These are phyloP conservation scores for Aspergillus amoenus DNA, from an alignment of 2,329 filamentous ascomycete species.

Conservation along the genomic window DNA sequence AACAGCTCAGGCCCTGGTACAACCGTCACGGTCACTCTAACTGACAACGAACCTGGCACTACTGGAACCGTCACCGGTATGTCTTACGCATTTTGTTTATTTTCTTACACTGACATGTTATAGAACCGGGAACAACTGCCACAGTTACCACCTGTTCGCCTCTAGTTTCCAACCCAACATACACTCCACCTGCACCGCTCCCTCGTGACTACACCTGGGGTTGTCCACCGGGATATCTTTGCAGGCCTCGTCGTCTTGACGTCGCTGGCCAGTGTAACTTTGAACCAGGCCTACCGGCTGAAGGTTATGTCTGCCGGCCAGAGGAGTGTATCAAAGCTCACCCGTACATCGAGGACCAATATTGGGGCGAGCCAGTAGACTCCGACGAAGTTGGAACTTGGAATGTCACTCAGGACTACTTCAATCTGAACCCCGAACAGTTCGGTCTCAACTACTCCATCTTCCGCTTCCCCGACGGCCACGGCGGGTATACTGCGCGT, in stretches of 20 bases:
- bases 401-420: slow-evolving; percentile 57
- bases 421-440: slow-evolving; percentile 59
- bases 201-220: slow-evolving; percentile 37
- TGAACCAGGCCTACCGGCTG: slow-evolving; percentile 37
- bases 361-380: slow-evolving; percentile 23
- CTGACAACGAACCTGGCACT: neutral
- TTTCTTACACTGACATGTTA: neutral
- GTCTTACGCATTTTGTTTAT: neutral
- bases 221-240: slow-evolving; percentile 44
- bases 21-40: slow-evolving; percentile 5
- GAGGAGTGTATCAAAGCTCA: slow-evolving; percentile 39
- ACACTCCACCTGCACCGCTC: slow-evolving; percentile 24
- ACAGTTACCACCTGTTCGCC: slow-evolving; percentile 30
- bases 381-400: slow-evolving; percentile 34
- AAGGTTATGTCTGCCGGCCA: slow-evolving; percentile 37
- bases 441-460: slow-evolving; percentile 66
- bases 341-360: slow-evolving; percentile 25
- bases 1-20: neutral
- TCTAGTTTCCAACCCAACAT: slow-evolving; percentile 31
- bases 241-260: slow-evolving; percentile 31
- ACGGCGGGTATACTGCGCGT: slow-evolving; percentile 9
- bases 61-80: neutral
- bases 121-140: slow-evolving; percentile 9
- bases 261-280: slow-evolving; percentile 35
- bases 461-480: slow-evolving; percentile 46